Evolutionary conservation across 2,329 filamentous ascomycete species (phyloP).

Genomic region (Lecanicillium sp.): DNA sequence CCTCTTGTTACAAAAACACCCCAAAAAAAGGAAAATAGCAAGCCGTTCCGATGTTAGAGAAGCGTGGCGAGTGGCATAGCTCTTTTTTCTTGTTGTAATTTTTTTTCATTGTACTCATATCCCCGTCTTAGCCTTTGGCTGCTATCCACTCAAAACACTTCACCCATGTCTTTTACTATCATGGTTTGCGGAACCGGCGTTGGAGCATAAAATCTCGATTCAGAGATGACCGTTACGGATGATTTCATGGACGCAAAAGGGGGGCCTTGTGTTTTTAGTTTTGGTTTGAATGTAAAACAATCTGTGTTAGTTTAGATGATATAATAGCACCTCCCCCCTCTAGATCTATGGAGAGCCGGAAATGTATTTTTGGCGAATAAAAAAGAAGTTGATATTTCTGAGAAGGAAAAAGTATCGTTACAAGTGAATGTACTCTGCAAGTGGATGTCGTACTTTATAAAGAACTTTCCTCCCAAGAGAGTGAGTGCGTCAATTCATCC

Average conservation of each 20-base stretch:
- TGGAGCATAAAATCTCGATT: conserved; percentile 45
- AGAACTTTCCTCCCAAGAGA: neutral
- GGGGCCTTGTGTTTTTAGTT: conserved; percentile 32
- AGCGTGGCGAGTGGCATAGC: conserved; percentile 30
- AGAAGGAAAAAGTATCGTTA: neutral
- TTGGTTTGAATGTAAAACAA: conserved; percentile 28
- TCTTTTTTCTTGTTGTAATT: conserved; percentile 35
- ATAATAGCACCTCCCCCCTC: conserved; percentile 56
- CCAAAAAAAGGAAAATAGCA: conserved; percentile 11
- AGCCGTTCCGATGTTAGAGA: conserved; percentile 24
- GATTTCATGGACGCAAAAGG: conserved; percentile 39
- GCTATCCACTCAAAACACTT: conserved; percentile 32
- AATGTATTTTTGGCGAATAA: conserved; percentile 8
- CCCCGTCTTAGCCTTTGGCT: conserved; percentile 27
- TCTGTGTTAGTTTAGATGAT: conserved; percentile 36
- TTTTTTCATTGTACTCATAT: conserved; percentile 49
- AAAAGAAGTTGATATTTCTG: neutral
- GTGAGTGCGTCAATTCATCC: neutral
- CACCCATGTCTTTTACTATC: conserved; percentile 40
- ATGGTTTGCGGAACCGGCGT: conserved; percentile 44
- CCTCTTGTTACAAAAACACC: conserved; percentile 21
- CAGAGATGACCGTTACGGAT: conserved; percentile 32
- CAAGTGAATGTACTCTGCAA: neutral
- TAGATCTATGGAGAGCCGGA: conserved; percentile 22
- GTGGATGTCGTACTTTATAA: neutral